phyloP scores from a whole-genome alignment of 2,329 filamentous ascomycete species.

The Nothomitra cinnamomea region DNA sequence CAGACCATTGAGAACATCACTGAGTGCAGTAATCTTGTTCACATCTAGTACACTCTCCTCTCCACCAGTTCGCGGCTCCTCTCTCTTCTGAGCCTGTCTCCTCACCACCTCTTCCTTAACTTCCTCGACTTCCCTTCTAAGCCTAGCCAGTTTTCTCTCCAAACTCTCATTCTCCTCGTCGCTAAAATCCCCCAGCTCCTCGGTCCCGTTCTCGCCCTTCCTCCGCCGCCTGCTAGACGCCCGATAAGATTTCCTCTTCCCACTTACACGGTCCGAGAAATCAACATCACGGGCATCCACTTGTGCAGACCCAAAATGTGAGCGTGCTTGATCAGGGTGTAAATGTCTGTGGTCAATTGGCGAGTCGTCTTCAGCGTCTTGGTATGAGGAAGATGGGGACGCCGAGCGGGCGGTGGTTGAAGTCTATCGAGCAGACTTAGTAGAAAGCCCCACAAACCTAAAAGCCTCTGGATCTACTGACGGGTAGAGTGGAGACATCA shows the following conservation, averaged over 20 bases:
- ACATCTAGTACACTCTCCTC: neutral
- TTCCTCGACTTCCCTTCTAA: constrained; percentile 70
- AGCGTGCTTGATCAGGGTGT: constrained; percentile 62
- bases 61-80: neutral
- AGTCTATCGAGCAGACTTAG: constrained; percentile 26
- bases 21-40: constrained; percentile 1
- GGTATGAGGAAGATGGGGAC: constrained; percentile 36
- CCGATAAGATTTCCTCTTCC: constrained; percentile 70
- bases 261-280: constrained; percentile 75
- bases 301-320: constrained; percentile 56
- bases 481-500: constrained; percentile 70
- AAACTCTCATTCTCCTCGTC: constrained; percentile 67
- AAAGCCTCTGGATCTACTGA: constrained; percentile 27
- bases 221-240: constrained; percentile 51
- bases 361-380: constrained; percentile 38
- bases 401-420: constrained; percentile 34
- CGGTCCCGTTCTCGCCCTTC: constrained; percentile 41
- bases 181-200: constrained; percentile 57
- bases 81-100: constrained; percentile 13
- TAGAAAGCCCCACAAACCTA: neutral
- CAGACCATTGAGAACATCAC: constrained; percentile 1
- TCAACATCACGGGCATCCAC: constrained; percentile 67
- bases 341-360: constrained; percentile 62
- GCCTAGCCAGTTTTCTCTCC: constrained; percentile 60
- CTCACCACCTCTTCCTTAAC: constrained; percentile 35